Evolutionary conservation across 176 grass and related monocot species (phyloP), one percentile per base, ranked within the genome.

Genomic region (Oryza officinalis): DNA sequence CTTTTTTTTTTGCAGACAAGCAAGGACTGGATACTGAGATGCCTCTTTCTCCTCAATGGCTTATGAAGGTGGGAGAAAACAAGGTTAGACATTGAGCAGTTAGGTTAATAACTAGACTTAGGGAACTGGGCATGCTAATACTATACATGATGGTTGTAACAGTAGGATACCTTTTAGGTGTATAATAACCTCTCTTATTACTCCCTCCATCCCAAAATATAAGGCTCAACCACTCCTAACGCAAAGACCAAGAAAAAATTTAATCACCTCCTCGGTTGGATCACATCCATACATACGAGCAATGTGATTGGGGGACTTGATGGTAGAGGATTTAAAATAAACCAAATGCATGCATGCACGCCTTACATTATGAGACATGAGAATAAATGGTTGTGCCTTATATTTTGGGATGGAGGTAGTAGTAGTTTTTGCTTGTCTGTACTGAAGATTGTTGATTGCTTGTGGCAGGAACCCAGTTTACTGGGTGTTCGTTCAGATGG

Each of bases 1-100:
- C 6, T 52, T 85, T 85, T 90, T 28, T 52, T 75, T 79, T 77
- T 80, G 71, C 84, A 97, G 91, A 97, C 50, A 85, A 83, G 78
- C 91, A 85, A 86, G 91, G 85, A 67, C 69, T 85, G 75, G 93
- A 99, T 77, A 89, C 80, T 84, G 80, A 89, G 54, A 87, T 99
- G 78, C 96, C 96, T 35, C 96, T 99, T 86, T 99, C 96, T 87
- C 96, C 96, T 90, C 96, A 99, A 80, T 99, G 96, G 96, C 96
- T 99, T 89, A 85, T 96, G 86, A 99, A 96, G 73, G 69, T 89
- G 72, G 86, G 88, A 28, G 86, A 99, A 81, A 91, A 83, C 81
- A 86, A 77, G 82, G 49, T 88, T 50, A 72, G 66, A 46, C 63
- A 43, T 65, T 31, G 57, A 76, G 33, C 14, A 69, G 15, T 38